These are phyloP conservation scores for Noccaea caerulescens DNA, from an alignment of 345 rosid genomes.

Conservation along the genomic window DNA sequence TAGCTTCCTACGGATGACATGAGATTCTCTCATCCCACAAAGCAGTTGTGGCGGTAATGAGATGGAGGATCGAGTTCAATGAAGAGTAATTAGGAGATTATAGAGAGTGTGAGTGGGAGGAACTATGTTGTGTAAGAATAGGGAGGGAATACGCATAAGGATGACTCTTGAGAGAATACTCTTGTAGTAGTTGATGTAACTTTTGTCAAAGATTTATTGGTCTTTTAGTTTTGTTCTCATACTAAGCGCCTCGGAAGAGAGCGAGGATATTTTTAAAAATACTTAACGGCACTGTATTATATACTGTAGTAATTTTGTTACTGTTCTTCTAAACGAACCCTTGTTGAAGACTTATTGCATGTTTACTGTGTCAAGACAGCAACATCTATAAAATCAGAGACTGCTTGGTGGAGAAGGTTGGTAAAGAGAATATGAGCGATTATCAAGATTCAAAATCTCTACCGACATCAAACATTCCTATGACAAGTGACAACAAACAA, in stretches of 20 bases:
- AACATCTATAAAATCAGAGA: constrained; percentile 10
- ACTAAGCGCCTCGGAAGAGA: constrained; percentile 24
- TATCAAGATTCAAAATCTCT: constrained; percentile 28
- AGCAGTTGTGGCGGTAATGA: constrained; percentile 21
- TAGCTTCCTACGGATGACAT: constrained; percentile 29
- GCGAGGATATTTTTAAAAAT: constrained; percentile 19
- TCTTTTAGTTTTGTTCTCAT: constrained; percentile 36
- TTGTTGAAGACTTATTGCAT: constrained; percentile 15
- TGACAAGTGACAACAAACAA: constrained; percentile 27
- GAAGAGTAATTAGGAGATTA: constrained; percentile 27
- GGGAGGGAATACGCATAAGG: constrained; percentile 34
- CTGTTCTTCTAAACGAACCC: neutral
- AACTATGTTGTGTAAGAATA: constrained; percentile 39
- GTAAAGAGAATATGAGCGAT: constrained; percentile 17
- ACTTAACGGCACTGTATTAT: constrained; percentile 20
- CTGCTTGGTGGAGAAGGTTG: neutral
- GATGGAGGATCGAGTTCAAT: constrained; percentile 28
- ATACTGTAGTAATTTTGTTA: constrained; percentile 19
- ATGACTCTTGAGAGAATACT: constrained; percentile 30
- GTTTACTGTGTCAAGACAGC: constrained; percentile 16
- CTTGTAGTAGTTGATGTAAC: constrained; percentile 38
- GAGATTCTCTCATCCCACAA: constrained; percentile 32
- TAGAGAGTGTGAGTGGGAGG: constrained; percentile 28
- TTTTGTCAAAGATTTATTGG: constrained; percentile 39
- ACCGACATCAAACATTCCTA: constrained; percentile 24